These are phyloP conservation scores for Gremmenia infestans DNA, from an alignment of 2,329 filamentous ascomycete species.

Conservation along the genomic window DNA sequence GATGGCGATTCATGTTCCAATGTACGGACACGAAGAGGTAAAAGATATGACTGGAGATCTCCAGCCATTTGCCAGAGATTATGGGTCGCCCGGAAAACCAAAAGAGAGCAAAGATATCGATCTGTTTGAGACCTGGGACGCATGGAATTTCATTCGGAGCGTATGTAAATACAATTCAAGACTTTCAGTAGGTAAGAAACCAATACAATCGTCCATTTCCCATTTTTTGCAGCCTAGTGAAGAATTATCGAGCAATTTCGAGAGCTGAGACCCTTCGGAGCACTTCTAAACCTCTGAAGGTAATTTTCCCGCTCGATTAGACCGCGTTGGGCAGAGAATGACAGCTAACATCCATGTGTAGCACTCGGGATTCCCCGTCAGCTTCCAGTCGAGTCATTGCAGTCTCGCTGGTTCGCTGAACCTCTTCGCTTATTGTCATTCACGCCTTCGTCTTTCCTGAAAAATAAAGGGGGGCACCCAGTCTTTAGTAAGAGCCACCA, in stretches of 20 bases:
- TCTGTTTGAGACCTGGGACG: conserved; percentile 81
- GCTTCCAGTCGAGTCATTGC: conserved; percentile 55
- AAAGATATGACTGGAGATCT: conserved; percentile 33
- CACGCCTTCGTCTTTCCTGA: conserved; percentile 48
- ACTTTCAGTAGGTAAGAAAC: conserved; percentile 73
- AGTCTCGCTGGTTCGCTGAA: conserved; percentile 65
- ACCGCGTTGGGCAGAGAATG: neutral
- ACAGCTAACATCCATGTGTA: conserved; percentile 21
- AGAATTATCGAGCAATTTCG: conserved; percentile 5
- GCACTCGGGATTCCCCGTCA: conserved; percentile 50
- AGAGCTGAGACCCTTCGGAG: conserved; percentile 27
- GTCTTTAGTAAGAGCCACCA: conserved; percentile 59
- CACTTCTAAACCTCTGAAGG: conserved; percentile 24
- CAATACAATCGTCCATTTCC: conserved; percentile 25
- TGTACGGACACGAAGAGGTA: conserved; percentile 67
- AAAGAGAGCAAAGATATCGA: conserved; percentile 49
- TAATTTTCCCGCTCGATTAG: conserved; percentile 19
- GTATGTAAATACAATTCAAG: conserved; percentile 80
- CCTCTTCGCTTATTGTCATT: conserved; percentile 60
- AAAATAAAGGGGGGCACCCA: conserved; percentile 56
- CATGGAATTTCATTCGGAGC: conserved; percentile 83
- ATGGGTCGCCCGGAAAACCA: conserved; percentile 32
- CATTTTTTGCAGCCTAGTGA: conserved; percentile 16
- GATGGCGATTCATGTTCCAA: conserved; percentile 75
- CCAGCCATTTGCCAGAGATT: conserved; percentile 27